Conservation (phyloP, 495 filamentous ascomycete genomes). For the Letharia columbiana region DNA sequence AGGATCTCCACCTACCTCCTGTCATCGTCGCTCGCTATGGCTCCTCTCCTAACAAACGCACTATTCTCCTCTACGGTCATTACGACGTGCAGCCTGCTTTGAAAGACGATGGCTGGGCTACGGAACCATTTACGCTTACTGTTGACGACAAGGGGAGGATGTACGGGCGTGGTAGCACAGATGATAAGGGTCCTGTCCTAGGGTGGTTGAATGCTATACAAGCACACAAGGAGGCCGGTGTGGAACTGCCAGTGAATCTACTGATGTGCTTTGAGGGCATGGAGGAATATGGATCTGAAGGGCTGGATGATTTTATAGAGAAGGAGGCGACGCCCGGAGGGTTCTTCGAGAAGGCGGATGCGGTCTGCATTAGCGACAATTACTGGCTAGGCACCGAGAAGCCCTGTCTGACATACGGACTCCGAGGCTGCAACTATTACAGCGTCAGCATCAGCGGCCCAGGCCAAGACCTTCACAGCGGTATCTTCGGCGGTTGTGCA, state of each 20-base stretch:
- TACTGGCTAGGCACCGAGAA: slow-evolving; percentile 99
- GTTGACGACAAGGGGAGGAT: slow-evolving; percentile 85
- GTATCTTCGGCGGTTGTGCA: slow-evolving; percentile 90
- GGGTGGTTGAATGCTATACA: slow-evolving; percentile 98
- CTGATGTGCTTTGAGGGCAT: slow-evolving; percentile 99
- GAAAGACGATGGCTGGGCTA: slow-evolving; percentile 91
- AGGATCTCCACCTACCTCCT: slow-evolving; percentile 84
- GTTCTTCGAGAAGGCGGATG: slow-evolving; percentile 90
- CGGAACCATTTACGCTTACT: slow-evolving; percentile 86
- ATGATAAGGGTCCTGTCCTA: slow-evolving; percentile 96
- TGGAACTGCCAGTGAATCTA: slow-evolving; percentile 94
- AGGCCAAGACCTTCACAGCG: slow-evolving; percentile 87
- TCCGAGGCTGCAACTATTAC: slow-evolving; percentile 98
- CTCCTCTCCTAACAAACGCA: slow-evolving; percentile 80
- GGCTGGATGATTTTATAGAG: slow-evolving; percentile 88
- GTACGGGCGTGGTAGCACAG: slow-evolving; percentile 91
- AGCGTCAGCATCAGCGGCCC: slow-evolving; percentile 78
- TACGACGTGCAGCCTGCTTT: slow-evolving; percentile 97
- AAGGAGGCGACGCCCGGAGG: slow-evolving; percentile 64
- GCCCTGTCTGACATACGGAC: slow-evolving; percentile 93
- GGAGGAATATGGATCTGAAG: slow-evolving; percentile 98
- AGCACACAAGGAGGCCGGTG: slow-evolving; percentile 85
- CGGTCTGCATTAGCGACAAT: slow-evolving; percentile 98
- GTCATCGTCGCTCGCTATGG: slow-evolving; percentile 89
- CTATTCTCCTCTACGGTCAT: slow-evolving; percentile 94